A percentile compares a stretch with the other conserved stretches of the same genome.
phyloP scores from a whole-genome alignment of 2,329 filamentous ascomycete species.

The Penicillium glabrum region DNA sequence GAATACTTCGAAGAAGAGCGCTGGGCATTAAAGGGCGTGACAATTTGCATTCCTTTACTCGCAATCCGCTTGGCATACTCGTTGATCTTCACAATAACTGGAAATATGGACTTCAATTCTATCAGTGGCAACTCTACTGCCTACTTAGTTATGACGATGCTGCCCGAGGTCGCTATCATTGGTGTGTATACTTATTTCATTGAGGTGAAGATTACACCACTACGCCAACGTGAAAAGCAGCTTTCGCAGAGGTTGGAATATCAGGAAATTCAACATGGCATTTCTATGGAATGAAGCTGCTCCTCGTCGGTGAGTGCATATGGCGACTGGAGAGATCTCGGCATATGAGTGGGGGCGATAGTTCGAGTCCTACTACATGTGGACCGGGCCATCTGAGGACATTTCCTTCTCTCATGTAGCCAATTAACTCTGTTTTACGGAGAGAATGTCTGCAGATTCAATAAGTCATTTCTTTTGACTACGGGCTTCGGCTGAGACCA shows the following conservation, averaged over 20 bases:
- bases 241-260: neutral
- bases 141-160: slow-evolving; percentile 15
- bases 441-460: too few relatives aligned
- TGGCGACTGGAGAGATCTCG: too few relatives aligned
- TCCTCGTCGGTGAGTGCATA: too few relatives aligned
- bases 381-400: too few relatives aligned
- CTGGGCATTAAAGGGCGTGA: slow-evolving; percentile 4
- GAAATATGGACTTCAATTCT: slow-evolving; percentile 14
- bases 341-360: too few relatives aligned
- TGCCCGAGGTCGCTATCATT: slow-evolving; percentile 12
- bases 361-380: too few relatives aligned
- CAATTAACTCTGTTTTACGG: too few relatives aligned
- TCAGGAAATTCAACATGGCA: too few relatives aligned
- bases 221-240: neutral
- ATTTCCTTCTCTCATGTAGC: too few relatives aligned
- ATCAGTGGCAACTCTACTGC: slow-evolving; percentile 13
- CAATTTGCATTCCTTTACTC: slow-evolving; percentile 8
- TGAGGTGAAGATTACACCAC: neutral
- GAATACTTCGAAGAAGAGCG: slow-evolving; percentile 6
- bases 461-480: too few relatives aligned
- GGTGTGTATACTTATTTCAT: neutral
- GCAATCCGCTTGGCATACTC: slow-evolving; percentile 14
- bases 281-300: neutral
- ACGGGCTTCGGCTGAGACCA: too few relatives aligned
- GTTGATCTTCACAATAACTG: slow-evolving; percentile 10